Evolutionary conservation across 75 land plant genomes (phyloP), one percentile per base, ranked within the genome.

Genomic region (Adiantum capillusveneris): DNA sequence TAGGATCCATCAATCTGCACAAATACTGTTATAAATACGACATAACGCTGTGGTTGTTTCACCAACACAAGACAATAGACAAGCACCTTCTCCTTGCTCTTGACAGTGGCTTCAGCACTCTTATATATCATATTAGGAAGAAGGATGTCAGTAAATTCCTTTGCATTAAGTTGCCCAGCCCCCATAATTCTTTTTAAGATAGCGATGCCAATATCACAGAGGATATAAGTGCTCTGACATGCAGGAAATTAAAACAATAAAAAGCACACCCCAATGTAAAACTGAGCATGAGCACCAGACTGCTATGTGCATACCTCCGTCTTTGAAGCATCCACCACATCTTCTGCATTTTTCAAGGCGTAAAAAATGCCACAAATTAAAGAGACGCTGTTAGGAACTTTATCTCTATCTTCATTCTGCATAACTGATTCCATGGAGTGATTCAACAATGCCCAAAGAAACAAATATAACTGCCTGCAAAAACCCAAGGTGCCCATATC

Each of bases 161-260:
- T 63, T 48, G 46, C 57, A 30, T 53, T 21, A 27, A 64, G 65
- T 25, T 44, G 65, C 14, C 63, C 29, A 25, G 67, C 55, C 14
- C 29, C 52, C 14, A 61, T 53, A 18, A 88, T 43, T n/a, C 66
- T 76, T 65, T 84, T 81, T 36, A 37, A 62, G 9, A 88, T 79
- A 26, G 69, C 57, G 19, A 88, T 37, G 6, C 85, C 88, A 69
- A 84, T 77, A 59, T 88, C 93, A 74, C 83, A 81, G 11, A 86
- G 68, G 6, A 80, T 84, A 66, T 82, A 60, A 6, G 74, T 74
- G 59, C 61, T 77, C 85, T 85, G 81, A 24, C 5, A 21, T 18
- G 14, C 17, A 57, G 60, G 57, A 42, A 44, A 36, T 1, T 24
- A 11, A 11, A 36, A 26, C 16, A 46, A n/a, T 29, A 44, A 27